A percentile compares a stretch with the other conserved stretches of the same genome.
Evolutionary conservation across 2,329 filamentous ascomycete genomes (phyloP).

Genomic region (Fusarium fracticaudum): DNA sequence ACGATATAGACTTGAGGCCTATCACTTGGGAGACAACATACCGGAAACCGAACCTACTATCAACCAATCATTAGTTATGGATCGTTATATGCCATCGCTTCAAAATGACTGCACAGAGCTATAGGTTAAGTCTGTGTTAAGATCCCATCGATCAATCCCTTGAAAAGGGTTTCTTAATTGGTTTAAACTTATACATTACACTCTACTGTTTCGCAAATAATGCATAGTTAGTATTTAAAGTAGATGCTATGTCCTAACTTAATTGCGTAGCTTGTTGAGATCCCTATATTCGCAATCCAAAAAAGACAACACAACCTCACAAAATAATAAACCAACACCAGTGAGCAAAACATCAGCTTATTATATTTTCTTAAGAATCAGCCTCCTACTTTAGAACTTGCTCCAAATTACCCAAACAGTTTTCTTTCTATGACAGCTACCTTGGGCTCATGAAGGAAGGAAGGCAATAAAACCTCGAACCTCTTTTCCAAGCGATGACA

Average conservation of each 20-base stretch:
- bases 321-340: too few species aligned
- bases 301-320: fast-evolving
- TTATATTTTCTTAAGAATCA: too few species aligned
- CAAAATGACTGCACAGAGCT: not conserved
- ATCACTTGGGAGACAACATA: fast-evolving
- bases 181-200: not conserved
- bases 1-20: not conserved
- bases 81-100: too few species aligned
- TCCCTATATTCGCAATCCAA: fast-evolving
- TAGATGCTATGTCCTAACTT: fast-evolving
- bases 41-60: fast-evolving
- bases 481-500: too few species aligned
- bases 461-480: too few species aligned
- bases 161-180: not conserved
- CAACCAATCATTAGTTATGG: fast-evolving
- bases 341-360: fast-evolving
- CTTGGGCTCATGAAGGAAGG: too few species aligned
- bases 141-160: not conserved
- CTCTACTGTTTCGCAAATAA: fast-evolving
- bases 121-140: too few species aligned
- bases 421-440: too few species aligned
- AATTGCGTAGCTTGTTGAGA: not conserved
- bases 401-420: too few species aligned
- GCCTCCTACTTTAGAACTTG: too few species aligned
- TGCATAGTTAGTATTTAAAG: too few species aligned